Evolutionary conservation across 129 eudicot genomes (phyloP), one percentile per base, ranked within the genome.

Genomic region (Smallanthus sonchifolius): DNA sequence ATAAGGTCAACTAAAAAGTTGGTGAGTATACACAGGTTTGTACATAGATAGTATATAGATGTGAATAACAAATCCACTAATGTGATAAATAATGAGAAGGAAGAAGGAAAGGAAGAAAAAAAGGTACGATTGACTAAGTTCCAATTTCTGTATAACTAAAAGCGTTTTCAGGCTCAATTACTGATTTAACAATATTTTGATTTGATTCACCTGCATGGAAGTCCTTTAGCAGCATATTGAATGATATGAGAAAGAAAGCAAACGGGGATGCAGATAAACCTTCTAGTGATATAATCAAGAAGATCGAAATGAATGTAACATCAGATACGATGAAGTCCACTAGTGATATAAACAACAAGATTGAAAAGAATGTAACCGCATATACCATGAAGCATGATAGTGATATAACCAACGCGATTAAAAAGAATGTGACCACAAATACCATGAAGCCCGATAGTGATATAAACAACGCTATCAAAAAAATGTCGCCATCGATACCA

Each of bases 231-330:
- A 57, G 45, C 38, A 79, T 72, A 79, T 66, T 79, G 15, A 72
- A 55, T 9, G 79, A 79, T 63, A 79, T 79, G 79, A 72, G 60
- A 79, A 79, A 56, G 79, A 79, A 73, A 79, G 34, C 74, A 35
- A 65, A 14, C 36, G 51, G 24, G 9, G 77, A 72, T 63, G 40
- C 9, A 16, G 49, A 70, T 39, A 77, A 69, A 28, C 74, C 42
- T 19, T 48, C 49, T 36, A 19, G 6, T 34, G 75, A 77, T 69
- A 14, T 15, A 69, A 62, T 44, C 14, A 57, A 40, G 10, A 67
- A 74, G 20, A 61, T 3, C 8, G 61, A 63, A 60, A 73, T 32
- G 69, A 42, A 73, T 38, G n/a, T 51, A 73, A 39, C 77, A 52
- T 8, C 63, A 3, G 47, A 54, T 62, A 37, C 45, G 24, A 34